Percentiles rank a stretch among this genome's conserved stretches.
Evolutionary conservation across 2,329 filamentous ascomycete species (phyloP).

Genomic region (Penicillium sumatraense): DNA sequence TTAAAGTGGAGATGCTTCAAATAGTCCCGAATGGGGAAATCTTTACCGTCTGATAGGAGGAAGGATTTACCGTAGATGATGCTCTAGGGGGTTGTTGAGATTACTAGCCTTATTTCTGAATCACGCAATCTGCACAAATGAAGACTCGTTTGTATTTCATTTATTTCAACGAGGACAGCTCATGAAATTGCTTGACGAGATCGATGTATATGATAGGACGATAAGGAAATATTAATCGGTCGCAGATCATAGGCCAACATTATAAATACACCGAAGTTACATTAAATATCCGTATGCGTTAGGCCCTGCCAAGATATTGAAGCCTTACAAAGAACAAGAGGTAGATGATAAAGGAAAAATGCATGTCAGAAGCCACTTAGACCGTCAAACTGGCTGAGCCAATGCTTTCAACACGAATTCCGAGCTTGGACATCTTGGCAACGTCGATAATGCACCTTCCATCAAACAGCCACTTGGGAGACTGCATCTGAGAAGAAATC

Average conservation of each 20-base stretch:
- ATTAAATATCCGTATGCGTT: neutral
- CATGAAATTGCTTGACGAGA: neutral
- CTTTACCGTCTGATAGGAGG: too few species aligned
- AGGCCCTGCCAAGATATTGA: too few species aligned
- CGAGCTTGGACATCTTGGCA: constrained; percentile 17
- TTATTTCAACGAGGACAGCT: neutral
- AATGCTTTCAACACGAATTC: constrained; percentile 22
- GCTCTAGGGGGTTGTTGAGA: neutral
- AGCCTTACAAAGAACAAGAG: too few species aligned
- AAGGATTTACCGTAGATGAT: neutral
- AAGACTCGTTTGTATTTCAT: neutral
- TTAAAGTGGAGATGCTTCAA: neutral
- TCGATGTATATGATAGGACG: neutral
- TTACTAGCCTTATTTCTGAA: neutral
- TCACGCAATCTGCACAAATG: neutral
- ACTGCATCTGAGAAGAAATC: constrained; percentile 13
- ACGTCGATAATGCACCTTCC: constrained; percentile 20
- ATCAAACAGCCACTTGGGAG: constrained; percentile 22
- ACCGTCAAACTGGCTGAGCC: constrained; percentile 10
- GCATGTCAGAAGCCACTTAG: neutral
- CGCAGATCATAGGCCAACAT: neutral
- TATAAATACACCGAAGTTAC: neutral
- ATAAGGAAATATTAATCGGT: neutral
- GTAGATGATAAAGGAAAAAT: neutral
- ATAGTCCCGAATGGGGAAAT: too few species aligned